These are phyloP conservation scores for Candida tammaniensis DNA, from an alignment of 805 yeast genomes.

Conservation along the genomic window DNA sequence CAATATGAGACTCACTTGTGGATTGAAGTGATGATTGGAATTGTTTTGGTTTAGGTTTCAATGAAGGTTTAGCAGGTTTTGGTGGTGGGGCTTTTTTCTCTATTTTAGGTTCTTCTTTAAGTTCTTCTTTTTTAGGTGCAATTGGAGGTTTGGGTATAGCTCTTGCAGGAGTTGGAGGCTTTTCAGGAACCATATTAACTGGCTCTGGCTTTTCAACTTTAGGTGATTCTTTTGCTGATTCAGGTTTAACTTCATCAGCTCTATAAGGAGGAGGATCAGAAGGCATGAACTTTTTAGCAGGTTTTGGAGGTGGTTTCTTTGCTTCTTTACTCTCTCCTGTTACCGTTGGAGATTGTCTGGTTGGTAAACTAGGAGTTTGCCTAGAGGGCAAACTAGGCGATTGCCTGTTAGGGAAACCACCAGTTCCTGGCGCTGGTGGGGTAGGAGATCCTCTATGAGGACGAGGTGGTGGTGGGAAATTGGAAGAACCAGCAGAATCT, in stretches of 20 bases:
- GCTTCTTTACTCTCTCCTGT: constrained; percentile 1
- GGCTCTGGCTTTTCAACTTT: not conserved
- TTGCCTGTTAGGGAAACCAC: constrained; percentile 5
- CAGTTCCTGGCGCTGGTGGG: constrained; percentile 1
- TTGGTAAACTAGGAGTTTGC: constrained; percentile 10
- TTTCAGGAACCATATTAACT: no score
- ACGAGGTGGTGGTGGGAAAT: constrained; percentile 24
- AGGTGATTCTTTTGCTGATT: not conserved
- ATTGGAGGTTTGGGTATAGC: not conserved
- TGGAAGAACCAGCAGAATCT: constrained; percentile 32
- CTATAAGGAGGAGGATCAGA: constrained; percentile 23
- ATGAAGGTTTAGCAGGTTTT: constrained; percentile 6
- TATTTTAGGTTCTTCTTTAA: not conserved
- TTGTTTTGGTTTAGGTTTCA: constrained; percentile 13
- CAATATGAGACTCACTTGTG: constrained; percentile 1
- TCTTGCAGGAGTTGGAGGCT: not conserved
- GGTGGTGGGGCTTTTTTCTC: not conserved
- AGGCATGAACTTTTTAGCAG: constrained; percentile 27
- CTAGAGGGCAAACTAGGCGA: no score
- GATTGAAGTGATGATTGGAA: not conserved
- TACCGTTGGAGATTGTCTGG: constrained; percentile 9
- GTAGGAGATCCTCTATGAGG: constrained; percentile 9
- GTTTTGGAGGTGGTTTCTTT: constrained; percentile 45
- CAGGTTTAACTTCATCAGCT: constrained; percentile 1
- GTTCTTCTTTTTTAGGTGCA: not conserved